These are phyloP conservation scores for Decorospora gaudefroyi DNA, from an alignment of 2,329 filamentous ascomycete species.

Conservation along the genomic window DNA sequence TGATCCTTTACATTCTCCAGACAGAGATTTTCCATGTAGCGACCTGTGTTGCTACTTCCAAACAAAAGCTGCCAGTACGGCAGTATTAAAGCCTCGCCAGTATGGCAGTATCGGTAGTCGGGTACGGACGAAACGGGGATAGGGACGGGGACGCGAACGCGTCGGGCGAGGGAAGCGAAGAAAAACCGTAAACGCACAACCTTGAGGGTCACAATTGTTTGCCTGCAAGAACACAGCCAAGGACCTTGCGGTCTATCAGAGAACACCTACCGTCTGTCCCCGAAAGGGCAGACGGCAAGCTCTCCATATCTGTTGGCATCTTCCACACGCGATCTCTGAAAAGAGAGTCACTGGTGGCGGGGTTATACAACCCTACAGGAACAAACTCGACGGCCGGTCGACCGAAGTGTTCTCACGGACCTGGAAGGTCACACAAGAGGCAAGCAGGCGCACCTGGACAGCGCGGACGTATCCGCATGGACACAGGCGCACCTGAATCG, in stretches of 20 bases:
- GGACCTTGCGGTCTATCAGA: conserved; percentile 37
- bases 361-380: conserved; percentile 27
- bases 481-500: conserved; percentile 9
- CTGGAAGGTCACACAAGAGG: background rate
- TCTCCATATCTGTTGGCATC: conserved; percentile 39
- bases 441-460: conserved; percentile 6
- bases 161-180: no score
- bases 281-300: conserved; percentile 8
- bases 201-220: conserved; percentile 16
- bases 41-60: no score
- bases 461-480: conserved; percentile 9
- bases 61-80: no score
- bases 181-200: no score
- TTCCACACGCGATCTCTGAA: conserved; percentile 30
- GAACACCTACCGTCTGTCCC: conserved; percentile 6
- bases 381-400: conserved; percentile 9
- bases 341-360: conserved; percentile 29
- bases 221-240: conserved; percentile 31
- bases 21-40: conserved; percentile 16
- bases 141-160: no score
- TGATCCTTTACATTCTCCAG: conserved; percentile 31
- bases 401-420: background rate
- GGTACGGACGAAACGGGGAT: no score
- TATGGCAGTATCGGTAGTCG: no score
- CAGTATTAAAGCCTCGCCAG: no score